Evolutionary conservation across 257 asterid genomes (phyloP).

Genomic region (Solanum bulbocastanum): DNA sequence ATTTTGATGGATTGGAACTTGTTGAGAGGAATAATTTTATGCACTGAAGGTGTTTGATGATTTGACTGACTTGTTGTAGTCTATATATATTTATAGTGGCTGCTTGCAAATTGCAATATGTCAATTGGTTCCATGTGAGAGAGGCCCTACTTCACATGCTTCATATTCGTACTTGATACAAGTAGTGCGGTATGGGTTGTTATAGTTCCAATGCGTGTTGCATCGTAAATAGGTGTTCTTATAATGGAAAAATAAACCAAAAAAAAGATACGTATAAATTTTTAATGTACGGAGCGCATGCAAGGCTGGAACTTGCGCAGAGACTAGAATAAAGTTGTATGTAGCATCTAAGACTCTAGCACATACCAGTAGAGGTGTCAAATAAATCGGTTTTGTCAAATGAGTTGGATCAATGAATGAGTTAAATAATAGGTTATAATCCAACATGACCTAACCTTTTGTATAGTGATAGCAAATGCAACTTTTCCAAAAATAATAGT

Average conservation of each 20-base stretch:
- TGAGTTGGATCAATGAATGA: too few species aligned
- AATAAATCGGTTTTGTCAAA: too few species aligned
- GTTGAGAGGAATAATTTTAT: neutral
- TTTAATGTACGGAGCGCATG: neutral
- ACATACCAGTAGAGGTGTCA: neutral
- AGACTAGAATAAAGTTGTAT: neutral
- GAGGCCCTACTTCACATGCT: slow-evolving; percentile 18
- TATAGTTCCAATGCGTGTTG: neutral
- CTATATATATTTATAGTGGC: neutral
- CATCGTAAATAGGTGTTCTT: neutral
- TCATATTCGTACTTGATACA: neutral
- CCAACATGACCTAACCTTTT: neutral
- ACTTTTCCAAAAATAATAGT: neutral
- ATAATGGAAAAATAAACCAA: neutral
- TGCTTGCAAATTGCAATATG: neutral
- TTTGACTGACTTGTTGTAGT: neutral
- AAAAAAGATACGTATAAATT: neutral
- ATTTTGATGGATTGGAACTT: neutral
- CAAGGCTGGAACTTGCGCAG: neutral
- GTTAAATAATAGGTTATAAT: too few species aligned
- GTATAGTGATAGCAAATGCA: neutral
- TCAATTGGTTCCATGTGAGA: neutral
- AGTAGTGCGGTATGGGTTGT: neutral
- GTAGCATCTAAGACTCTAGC: neutral
- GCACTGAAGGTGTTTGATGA: neutral